These are phyloP conservation scores for Starmerella bombicola DNA, from an alignment of 805 yeast species.

Conservation along the genomic window DNA sequence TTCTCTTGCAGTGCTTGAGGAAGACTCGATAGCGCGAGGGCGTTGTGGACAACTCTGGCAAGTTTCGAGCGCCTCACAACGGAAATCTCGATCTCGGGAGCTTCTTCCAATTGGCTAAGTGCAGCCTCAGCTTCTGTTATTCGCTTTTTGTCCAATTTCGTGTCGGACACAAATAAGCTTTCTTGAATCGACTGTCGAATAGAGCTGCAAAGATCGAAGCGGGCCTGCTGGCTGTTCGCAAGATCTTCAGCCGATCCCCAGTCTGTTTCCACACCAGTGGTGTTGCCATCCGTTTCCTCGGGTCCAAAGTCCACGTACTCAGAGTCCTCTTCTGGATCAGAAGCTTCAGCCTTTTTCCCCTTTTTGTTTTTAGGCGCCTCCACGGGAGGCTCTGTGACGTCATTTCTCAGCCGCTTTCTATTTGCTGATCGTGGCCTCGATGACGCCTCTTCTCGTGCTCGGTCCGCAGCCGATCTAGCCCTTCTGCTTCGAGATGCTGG, in stretches of 20 bases:
- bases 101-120: constrained; percentile 12
- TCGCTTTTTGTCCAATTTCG: neutral
- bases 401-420: neutral
- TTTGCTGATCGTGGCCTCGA: neutral
- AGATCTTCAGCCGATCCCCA: constrained; percentile 4
- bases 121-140: neutral
- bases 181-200: constrained; percentile 10
- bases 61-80: constrained; percentile 21
- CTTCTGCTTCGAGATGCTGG: neutral
- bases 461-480: constrained; percentile 5
- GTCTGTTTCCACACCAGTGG: constrained; percentile 6
- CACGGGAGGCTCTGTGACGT: neutral
- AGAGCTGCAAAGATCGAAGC: constrained; percentile 12
- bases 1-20: constrained; percentile 5
- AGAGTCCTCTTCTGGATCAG: constrained; percentile 12
- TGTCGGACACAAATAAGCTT: constrained; percentile 1
- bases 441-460: constrained; percentile 21
- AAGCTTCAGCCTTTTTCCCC: neutral
- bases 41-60: constrained; percentile 13
- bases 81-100: constrained; percentile 19
- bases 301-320: constrained; percentile 16
- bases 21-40: constrained; percentile 1
- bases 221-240: constrained; percentile 14
- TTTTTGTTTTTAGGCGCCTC: neutral
- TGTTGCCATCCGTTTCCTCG: constrained; percentile 7